Base-by-base conservation (phyloP, 352 stramenopile genomes). In the Pythium chondricola region DNA sequence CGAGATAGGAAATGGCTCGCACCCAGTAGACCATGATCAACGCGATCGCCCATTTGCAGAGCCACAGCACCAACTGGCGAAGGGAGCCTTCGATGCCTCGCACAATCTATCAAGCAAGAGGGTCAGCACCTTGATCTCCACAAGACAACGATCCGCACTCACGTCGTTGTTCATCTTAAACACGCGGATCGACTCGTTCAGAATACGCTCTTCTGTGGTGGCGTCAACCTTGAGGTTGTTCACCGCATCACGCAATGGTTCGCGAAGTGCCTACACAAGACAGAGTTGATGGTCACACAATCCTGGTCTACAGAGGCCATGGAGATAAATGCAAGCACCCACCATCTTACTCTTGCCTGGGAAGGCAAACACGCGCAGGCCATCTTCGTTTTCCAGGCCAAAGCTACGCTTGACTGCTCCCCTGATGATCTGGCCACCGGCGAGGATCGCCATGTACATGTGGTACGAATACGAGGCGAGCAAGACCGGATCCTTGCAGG, bases 161-260 rank as follows among this genome's bases (percentile, higher is more conserved):
- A 83, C 74, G 54, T 84, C 45, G 57, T 88, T 88, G 63, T 83
- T 88, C 58, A 82, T 69, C 43, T 81, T 63, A 36, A 85, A 86
- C 33, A 71, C 74, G 2, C 36, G 65, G 17, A 82, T 43, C 2
- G 71, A 84, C 33, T 88, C 77, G 7, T 36, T 50, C 25, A 88
- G 52, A 20, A 88, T 56, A 21, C 74, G 65, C 31, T 65, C 47
- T 57, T 62, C 80, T 11, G 61, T 83, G 17, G 58, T 50, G 13
- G 71, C 68, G 24, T 88, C 70, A 13, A 66, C 30, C 1, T 48
- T 25, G 0, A 81, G 45, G 25, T 57, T 39, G 50, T 88, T 80
- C 39, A 88, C 74, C 35, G 63, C 67, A 33, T 82, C 77, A 52
- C 86, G 86, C 50, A 88, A 59, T 9, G 63, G 52, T 20, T 61